Evolutionary conservation across 805 yeast species (phyloP).

Genomic region (Limtongozyma cylindracea): DNA sequence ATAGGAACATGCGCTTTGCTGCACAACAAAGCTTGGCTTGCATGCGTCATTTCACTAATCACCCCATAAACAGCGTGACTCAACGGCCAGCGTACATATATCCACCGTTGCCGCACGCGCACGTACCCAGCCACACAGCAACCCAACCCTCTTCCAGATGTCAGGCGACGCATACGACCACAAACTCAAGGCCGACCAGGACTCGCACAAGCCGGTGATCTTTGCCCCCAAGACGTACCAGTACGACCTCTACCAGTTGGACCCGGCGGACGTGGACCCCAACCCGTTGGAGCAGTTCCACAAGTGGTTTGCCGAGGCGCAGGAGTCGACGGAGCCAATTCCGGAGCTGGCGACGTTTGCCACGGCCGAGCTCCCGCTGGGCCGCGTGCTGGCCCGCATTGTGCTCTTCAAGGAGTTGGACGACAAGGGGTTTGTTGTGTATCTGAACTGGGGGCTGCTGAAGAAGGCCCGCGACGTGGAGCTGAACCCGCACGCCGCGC

Average conservation of each 20-base stretch:
- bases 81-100: no score
- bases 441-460: slow-evolving; percentile 79
- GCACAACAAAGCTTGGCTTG: no score
- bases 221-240: slow-evolving; percentile 82
- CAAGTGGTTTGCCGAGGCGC: slow-evolving; percentile 67
- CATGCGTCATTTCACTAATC: no score
- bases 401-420: slow-evolving; percentile 83
- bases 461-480: slow-evolving; percentile 53
- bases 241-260: slow-evolving; percentile 42
- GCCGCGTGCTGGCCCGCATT: slow-evolving; percentile 68
- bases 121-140: no score
- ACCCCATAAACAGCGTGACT: no score
- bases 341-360: slow-evolving; percentile 81
- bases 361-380: slow-evolving; percentile 72
- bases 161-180: no score
- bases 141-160: no score
- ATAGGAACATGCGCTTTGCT: no score
- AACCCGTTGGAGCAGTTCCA: slow-evolving; percentile 64
- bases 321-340: slow-evolving; percentile 23
- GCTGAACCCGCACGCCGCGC: slow-evolving; percentile 56
- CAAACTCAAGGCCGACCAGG: no score
- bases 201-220: slow-evolving; percentile 10
- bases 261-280: slow-evolving; percentile 20
- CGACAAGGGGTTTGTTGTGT: slow-evolving; percentile 57
- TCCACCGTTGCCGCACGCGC: no score